phyloP scores from a whole-genome alignment of 129 eudicot genomes.

The Daucus carota region DNA sequence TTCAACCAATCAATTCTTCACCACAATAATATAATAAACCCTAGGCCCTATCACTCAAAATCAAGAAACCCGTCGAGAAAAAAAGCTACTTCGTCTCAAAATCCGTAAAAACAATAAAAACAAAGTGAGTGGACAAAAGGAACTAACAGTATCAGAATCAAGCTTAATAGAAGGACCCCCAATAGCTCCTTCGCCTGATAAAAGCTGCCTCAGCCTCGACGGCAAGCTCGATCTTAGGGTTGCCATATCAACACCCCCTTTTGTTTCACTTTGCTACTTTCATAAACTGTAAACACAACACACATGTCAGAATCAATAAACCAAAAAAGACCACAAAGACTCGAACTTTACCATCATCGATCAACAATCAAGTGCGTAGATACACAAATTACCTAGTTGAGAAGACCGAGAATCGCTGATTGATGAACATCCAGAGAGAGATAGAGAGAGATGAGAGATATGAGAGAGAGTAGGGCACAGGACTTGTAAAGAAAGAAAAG shows the following conservation, averaged over 20 bases:
- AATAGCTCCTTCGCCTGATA: constrained; percentile 65
- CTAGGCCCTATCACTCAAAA: neutral
- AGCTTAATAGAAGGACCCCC: constrained; percentile 72
- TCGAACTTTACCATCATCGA: constrained; percentile 15
- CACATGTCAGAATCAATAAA: constrained; percentile 3
- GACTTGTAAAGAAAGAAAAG: constrained; percentile 21
- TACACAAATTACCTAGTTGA: constrained; percentile 22
- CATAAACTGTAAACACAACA: constrained; percentile 34
- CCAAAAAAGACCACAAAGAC: constrained; percentile 2
- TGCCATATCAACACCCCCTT: constrained; percentile 40
- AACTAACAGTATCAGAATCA: constrained; percentile 80
- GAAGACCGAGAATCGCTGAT: constrained; percentile 27
- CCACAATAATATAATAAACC: neutral
- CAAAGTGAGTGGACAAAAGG: neutral
- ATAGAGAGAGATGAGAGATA: constrained; percentile 13
- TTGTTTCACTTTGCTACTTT: constrained; percentile 41
- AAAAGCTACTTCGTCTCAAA: neutral
- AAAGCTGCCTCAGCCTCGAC: constrained; percentile 80
- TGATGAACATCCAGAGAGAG: constrained; percentile 31
- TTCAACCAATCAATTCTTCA: neutral
- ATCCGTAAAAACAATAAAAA: neutral
- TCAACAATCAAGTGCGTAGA: neutral
- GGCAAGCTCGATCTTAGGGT: constrained; percentile 96
- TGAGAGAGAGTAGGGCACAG: constrained; percentile 16
- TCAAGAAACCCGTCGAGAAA: neutral